These are phyloP conservation scores for Lasiodiplodia sp. DNA, from an alignment of 2,329 filamentous ascomycete genomes.

Conservation along the genomic window DNA sequence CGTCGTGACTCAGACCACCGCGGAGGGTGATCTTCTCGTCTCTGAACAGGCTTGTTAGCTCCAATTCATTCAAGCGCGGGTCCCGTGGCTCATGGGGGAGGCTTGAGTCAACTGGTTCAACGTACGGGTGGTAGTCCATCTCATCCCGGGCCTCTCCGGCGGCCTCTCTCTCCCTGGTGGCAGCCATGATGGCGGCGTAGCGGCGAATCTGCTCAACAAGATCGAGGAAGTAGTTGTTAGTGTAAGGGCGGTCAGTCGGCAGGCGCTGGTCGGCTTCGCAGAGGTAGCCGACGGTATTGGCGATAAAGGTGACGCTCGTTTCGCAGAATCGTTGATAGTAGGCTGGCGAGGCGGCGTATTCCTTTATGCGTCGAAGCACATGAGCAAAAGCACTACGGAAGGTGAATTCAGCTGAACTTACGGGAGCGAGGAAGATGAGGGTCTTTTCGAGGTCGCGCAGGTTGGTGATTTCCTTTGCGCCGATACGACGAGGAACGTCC, in stretches of 20 bases:
- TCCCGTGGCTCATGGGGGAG: not conserved
- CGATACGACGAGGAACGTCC: constrained; percentile 80
- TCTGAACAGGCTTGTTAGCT: constrained; percentile 47
- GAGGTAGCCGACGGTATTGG: constrained; percentile 85
- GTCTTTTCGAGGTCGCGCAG: constrained; percentile 95
- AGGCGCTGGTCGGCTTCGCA: constrained; percentile 86
- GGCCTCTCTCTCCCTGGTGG: constrained; percentile 71
- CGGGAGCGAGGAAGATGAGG: constrained; percentile 86
- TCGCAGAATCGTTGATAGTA: constrained; percentile 90
- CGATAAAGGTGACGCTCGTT: constrained; percentile 86
- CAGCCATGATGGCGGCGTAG: constrained; percentile 85
- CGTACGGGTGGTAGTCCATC: constrained; percentile 60
- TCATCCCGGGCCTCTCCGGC: constrained; percentile 61
- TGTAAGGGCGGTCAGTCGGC: constrained; percentile 87
- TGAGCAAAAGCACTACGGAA: constrained; percentile 70
- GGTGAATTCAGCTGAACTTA: constrained; percentile 68
- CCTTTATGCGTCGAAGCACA: constrained; percentile 71
- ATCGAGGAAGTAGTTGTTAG: constrained; percentile 95
- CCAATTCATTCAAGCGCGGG: constrained; percentile 35
- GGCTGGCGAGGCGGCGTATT: constrained; percentile 70
- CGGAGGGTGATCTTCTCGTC: constrained; percentile 79
- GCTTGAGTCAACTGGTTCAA: constrained; percentile 31
- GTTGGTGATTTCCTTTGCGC: constrained; percentile 85
- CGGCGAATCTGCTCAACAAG: constrained; percentile 90
- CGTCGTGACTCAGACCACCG: constrained; percentile 82